A percentile compares a stretch with the other conserved stretches of the same genome.
These are phyloP conservation scores for Colletotrichum navitas DNA, from an alignment of 2,329 filamentous ascomycete genomes.

Conservation along the genomic window DNA sequence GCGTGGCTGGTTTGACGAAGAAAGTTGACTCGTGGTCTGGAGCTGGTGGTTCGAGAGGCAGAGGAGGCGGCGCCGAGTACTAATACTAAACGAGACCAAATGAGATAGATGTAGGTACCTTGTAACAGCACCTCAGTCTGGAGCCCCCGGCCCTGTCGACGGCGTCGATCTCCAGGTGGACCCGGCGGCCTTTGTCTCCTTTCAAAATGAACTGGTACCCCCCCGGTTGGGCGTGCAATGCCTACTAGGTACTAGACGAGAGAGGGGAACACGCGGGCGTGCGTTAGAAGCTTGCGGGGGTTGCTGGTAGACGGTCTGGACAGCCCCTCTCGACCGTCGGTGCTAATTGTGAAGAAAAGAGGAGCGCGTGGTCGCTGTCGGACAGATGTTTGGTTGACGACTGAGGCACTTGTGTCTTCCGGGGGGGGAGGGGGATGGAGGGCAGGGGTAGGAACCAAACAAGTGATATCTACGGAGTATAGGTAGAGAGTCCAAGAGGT, in stretches of 20 bases:
- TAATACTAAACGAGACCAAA: conserved; percentile 34
- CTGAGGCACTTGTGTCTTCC: conserved; percentile 27
- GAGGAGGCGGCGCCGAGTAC: conserved; percentile 33
- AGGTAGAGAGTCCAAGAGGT: conserved; percentile 10
- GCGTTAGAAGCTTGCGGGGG: conserved; percentile 32
- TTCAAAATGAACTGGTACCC: conserved; percentile 29
- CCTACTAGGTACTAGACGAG: conserved; percentile 1
- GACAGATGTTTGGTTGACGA: conserved; percentile 39
- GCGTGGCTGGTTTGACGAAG: conserved; percentile 22
- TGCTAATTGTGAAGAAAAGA: conserved; percentile 34
- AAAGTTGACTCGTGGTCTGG: conserved; percentile 35
- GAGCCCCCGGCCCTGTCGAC: conserved; percentile 33
- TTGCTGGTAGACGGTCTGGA: conserved; percentile 18
- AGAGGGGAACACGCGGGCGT: conserved; percentile 16
- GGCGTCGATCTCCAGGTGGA: conserved; percentile 40
- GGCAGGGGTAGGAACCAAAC: conserved; percentile 24
- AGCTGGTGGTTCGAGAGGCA: conserved; percentile 24
- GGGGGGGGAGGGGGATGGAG: background rate
- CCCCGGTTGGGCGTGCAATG: conserved; percentile 34
- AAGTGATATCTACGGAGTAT: conserved; percentile 37
- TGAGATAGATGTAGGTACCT: background rate
- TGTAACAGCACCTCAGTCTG: background rate
- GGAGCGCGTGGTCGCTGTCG: conserved; percentile 30
- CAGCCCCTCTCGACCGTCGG: conserved; percentile 28
- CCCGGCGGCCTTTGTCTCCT: conserved; percentile 39